Evolutionary conservation across 2,329 filamentous ascomycete species (phyloP), one percentile per base, ranked within the genome.

Genomic region (Chrysosporium keratinophilum): DNA sequence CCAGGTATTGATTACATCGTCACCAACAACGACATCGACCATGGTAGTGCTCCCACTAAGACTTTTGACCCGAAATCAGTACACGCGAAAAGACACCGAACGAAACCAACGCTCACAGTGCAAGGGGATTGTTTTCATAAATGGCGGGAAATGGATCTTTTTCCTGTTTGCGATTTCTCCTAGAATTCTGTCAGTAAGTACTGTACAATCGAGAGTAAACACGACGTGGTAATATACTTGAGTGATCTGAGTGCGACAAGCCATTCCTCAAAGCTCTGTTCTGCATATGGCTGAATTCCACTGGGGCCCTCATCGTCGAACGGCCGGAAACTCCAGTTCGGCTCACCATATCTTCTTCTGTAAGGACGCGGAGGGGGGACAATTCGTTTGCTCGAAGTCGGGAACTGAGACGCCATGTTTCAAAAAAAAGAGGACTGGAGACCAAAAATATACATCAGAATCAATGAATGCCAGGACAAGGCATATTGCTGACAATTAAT

Each of bases 191-290:
- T 35, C 33, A 48, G 45, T 6, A 15, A 11, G 41, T 7, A n/a
- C 12, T 47, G 17, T 28, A n/a, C n/a, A 41, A 48, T 34, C 34
- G 15, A 4, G 31, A 35, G 5, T 17, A n/a, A 15, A 14, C n/a
- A 19, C 23, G 17, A 19, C 23, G 31, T 31, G n/a, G 37, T 34
- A 34, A 34, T 19, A 31, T 51, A 54, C 55, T 39, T 19, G 14
- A 41, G 19, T 39, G 19, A 42, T 19, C 23, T 48, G 11, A 49
- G 9, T 20, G 50, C 52, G 23, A 50, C 20, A 6, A 54, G 41
- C 50, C 47, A 56, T 56, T 55, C 56, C 39, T 58, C 56, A 39
- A 53, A 56, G 41, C 47, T 58, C 35, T 42, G 20, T 28, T 54
- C 43, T 7, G 17, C 19, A 42, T 40, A 33, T 20, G 33, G 39